These are phyloP conservation scores for Pleurotus pulmonarius DNA, from an alignment of 768 basidiomycete species.

Conservation along the genomic window DNA sequence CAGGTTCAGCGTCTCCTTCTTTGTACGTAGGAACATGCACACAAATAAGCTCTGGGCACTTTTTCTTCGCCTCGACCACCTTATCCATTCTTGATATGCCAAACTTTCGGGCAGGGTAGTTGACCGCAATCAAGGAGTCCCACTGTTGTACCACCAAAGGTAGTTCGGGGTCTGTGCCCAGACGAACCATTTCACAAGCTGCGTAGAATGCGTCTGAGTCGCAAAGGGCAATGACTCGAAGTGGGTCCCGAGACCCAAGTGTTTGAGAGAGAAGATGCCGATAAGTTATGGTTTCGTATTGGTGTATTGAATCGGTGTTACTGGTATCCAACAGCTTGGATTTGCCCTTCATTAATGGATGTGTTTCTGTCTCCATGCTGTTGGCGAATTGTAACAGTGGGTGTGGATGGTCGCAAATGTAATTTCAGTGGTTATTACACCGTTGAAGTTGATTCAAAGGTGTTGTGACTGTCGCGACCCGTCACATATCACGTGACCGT, in stretches of 20 bases:
- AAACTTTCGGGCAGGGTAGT: slow-evolving; percentile 89
- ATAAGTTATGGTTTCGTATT: slow-evolving; percentile 72
- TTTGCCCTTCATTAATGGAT: background rate
- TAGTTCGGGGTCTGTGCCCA: slow-evolving; percentile 52
- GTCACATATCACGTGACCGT: no score
- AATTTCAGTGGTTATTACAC: no score
- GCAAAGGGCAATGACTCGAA: slow-evolving; percentile 85
- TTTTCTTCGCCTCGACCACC: slow-evolving; percentile 75
- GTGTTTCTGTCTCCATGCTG: background rate
- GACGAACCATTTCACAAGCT: slow-evolving; percentile 82
- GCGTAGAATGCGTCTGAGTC: slow-evolving; percentile 88
- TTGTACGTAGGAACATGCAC: slow-evolving; percentile 96
- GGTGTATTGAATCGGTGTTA: slow-evolving; percentile 41
- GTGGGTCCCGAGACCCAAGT: slow-evolving; percentile 68
- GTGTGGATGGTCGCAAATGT: background rate
- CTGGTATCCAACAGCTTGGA: background rate
- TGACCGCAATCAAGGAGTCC: slow-evolving; percentile 89
- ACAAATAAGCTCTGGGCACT: slow-evolving; percentile 79
- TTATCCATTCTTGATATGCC: slow-evolving; percentile 93
- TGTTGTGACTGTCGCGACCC: no score
- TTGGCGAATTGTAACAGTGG: background rate
- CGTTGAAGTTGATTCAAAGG: no score
- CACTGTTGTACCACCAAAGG: slow-evolving; percentile 88
- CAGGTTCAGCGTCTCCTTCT: slow-evolving; percentile 82
- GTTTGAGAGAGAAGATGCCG: slow-evolving; percentile 69